Evolutionary conservation across 176 grass and related monocot species (phyloP), one percentile per base, ranked within the genome.

Genomic region (Miscanthus lutarioriparius): DNA sequence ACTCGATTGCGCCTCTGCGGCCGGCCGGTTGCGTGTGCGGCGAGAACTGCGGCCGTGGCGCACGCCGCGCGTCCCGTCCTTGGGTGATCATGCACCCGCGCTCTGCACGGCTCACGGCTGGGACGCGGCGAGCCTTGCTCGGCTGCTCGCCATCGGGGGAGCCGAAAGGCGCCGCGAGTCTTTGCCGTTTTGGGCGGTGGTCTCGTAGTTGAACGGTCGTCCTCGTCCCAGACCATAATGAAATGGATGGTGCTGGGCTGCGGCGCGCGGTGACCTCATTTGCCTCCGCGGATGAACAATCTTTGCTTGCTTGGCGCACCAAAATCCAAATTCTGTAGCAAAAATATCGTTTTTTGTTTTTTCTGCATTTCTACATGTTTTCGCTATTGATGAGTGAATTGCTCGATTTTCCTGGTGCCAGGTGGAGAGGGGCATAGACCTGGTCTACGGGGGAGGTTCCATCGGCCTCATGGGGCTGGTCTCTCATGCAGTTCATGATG

Each of bases 401-500:
- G 7, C 68, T 72, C 37, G 33, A 63, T 72, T 80, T 59, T 61
- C 9, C 14, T 84, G 80, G 27, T 91, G 82, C 80, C 80, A 98
- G 96, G 96, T 95, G 80, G 91, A 93, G 83, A 90, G 88, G 84
- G 96, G 93, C 80, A 98, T 98, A 77, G 96, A 98, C 87, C 78
- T 98, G 85, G 96, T 98, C 80, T 98, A 98, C 66, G 96, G 96
- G 19, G 96, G 96, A 63, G 93, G 96, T 39, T 95, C 92, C 89
- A 95, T 98, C 40, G 96, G 96, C 64, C 90, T 98, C 83, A 98
- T 98, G 96, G 96, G 96, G 9, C 68, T 98, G 39, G 89, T 98
- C 80, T 98, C 91, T 71, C 96, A 95, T 81, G 96, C 96, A 67
- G 96, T 98, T 80, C 96, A 95, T 89, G 92, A 98, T 78, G 96